Percentiles rank a stretch among this genome's conserved stretches.
These are phyloP conservation scores for Narthecium ossifragum DNA, from an alignment of 106 monocot species.

Conservation along the genomic window DNA sequence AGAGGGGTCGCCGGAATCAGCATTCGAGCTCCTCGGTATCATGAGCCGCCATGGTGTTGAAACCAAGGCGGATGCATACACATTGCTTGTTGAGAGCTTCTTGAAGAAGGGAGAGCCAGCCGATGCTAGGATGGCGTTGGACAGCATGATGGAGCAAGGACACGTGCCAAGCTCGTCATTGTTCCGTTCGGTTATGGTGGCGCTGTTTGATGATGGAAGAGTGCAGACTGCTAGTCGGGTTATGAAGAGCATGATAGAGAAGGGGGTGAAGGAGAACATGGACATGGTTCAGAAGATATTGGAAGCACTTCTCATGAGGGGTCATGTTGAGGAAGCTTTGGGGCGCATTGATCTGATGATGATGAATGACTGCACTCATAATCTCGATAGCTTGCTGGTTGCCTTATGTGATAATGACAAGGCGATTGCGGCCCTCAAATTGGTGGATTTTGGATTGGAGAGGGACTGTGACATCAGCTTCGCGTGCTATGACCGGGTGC, in stretches of 20 bases:
- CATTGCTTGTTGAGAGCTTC: slow-evolving; percentile 61
- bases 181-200: slow-evolving; percentile 74
- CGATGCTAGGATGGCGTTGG: slow-evolving; percentile 69
- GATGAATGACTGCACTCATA: slow-evolving; percentile 38
- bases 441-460: slow-evolving; percentile 76
- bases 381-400: slow-evolving; percentile 49
- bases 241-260: slow-evolving; percentile 96
- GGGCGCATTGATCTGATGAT: slow-evolving; percentile 74
- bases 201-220: slow-evolving; percentile 61
- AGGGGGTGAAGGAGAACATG: slow-evolving; percentile 79
- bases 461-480: slow-evolving; percentile 75
- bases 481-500: slow-evolving; percentile 57
- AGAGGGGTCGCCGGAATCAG: slow-evolving; percentile 62
- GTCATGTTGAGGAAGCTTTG: slow-evolving; percentile 91
- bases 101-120: slow-evolving; percentile 77
- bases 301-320: slow-evolving; percentile 76
- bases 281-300: slow-evolving; percentile 73
- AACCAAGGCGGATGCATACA: slow-evolving; percentile 49
- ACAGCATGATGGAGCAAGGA: slow-evolving; percentile 83
- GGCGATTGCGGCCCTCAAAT: slow-evolving; percentile 47
- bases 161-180: slow-evolving; percentile 63
- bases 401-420: slow-evolving; percentile 58
- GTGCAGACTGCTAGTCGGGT: slow-evolving; percentile 91
- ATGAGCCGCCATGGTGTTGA: slow-evolving; percentile 58
- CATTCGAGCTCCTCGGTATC: slow-evolving; percentile 68